Evolutionary conservation across 495 filamentous ascomycete species (phyloP).

Genomic region (Podospora australis): DNA sequence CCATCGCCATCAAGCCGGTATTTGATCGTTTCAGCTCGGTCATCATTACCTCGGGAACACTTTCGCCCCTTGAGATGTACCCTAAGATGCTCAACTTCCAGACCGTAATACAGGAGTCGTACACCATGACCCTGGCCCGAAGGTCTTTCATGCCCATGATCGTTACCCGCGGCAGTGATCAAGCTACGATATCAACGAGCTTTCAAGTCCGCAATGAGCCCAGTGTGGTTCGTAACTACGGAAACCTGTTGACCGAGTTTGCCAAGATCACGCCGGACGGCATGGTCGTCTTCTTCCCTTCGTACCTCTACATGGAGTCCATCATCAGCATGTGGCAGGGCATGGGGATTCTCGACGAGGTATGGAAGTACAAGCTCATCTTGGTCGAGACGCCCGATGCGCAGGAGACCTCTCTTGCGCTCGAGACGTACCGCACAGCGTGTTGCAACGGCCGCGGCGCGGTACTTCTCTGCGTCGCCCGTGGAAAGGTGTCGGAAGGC

Average conservation of each 20-base stretch:
- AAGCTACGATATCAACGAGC: constrained; percentile 79
- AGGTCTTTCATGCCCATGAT: constrained; percentile 96
- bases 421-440: constrained; percentile 95
- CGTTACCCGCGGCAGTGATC: constrained; percentile 90
- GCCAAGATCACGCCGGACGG: constrained; percentile 92
- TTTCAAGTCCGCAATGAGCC: constrained; percentile 96
- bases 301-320: constrained; percentile 98
- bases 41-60: constrained; percentile 96
- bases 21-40: constrained; percentile 97
- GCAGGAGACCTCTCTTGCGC: constrained; percentile 90
- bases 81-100: constrained; percentile 95
- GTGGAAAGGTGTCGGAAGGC: constrained; percentile 94
- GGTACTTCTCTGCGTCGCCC: constrained; percentile 85
- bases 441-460: constrained; percentile 96
- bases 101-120: constrained; percentile 91
- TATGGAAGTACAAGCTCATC: constrained; percentile 99
- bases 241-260: constrained; percentile 86
- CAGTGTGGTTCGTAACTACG: constrained; percentile 91
- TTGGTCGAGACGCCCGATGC: constrained; percentile 96
- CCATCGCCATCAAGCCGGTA: constrained; percentile 96
- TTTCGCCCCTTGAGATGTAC: constrained; percentile 98
- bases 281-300: constrained; percentile 97
- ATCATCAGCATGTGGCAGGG: constrained; percentile 99
- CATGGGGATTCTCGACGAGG: constrained; percentile 93
- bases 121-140: constrained; percentile 93